Base-by-base conservation (phyloP, 129 eudicot genomes). In the Silybum marianum region DNA sequence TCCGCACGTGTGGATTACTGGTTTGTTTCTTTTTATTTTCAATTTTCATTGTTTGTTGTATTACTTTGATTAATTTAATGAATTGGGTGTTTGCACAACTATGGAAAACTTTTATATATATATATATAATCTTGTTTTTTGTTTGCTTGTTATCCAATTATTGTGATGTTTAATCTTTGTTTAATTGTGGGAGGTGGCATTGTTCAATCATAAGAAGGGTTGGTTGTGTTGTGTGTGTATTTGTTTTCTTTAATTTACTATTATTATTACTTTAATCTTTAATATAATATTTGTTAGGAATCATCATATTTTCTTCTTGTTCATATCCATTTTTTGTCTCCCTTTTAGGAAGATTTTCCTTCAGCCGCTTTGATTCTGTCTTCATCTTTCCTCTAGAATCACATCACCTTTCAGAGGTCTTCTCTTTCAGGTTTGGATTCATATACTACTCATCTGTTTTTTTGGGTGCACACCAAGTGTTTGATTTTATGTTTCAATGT, bases 201-300 rank as follows among this genome's bases (percentile, higher is more conserved):
- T 92, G 91, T 88, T 85, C 87, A 90, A 88, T 88, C 87, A 87
- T 87, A 87, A 84, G 82, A 83, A 83, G 84, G 81, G 87, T 89
- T 85, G 85, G 88, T 84, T 87, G 84, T n/a, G n/a, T n/a, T n/a
- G n/a, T n/a, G n/a, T 88, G 86, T 80, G 66, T 70, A 76, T 83
- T 86, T 80, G 80, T 84, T 73, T 80, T 83, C 79, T 78, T 80
- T 25, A 74, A 78, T 77, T 28, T 28, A 28, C 30, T 80, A 51
- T 76, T 78, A 78, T 25, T 75, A 78, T 77, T 80, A 69, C 60
- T 51, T 77, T 83, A 69, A 36, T 76, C 19, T 36, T 36, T 25
- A 14, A 62, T 40, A 7, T 38, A 23, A 22, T 82, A 71, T 83
- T 83, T 77, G 73, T 77, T 2, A 3, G 19, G 74, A 71, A 16